These are phyloP conservation scores for Penicillium longicatenatum DNA, from an alignment of 495 filamentous ascomycete genomes.

Conservation along the genomic window DNA sequence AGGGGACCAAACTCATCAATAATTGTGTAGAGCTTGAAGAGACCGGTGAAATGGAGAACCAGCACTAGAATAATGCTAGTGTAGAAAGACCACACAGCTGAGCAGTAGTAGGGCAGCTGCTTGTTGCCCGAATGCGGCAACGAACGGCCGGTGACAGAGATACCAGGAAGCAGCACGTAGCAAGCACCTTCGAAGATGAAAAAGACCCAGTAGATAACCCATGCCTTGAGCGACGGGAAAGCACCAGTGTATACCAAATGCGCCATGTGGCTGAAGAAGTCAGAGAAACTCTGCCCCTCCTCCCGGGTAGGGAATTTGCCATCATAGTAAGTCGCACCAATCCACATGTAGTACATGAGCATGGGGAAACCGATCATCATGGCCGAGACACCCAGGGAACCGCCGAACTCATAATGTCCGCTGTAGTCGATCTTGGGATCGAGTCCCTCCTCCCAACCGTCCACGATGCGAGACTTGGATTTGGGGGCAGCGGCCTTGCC, in stretches of 20 bases:
- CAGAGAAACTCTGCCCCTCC: slow-evolving; percentile 61
- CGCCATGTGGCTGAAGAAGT: slow-evolving; percentile 69
- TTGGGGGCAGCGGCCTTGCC: slow-evolving; percentile 36
- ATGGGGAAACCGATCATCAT: slow-evolving; percentile 93
- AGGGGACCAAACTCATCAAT: slow-evolving; percentile 95
- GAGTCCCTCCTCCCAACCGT: slow-evolving; percentile 66
- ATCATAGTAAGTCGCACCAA: slow-evolving; percentile 88
- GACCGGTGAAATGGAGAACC: slow-evolving; percentile 72
- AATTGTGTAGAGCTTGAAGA: slow-evolving; percentile 90
- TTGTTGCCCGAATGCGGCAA: slow-evolving; percentile 78
- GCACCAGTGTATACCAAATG: slow-evolving; percentile 77
- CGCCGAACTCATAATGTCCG: slow-evolving; percentile 86
- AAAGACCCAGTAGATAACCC: slow-evolving; percentile 92
- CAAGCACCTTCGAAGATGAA: slow-evolving; percentile 78
- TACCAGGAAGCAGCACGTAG: slow-evolving; percentile 83
- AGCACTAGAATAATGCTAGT: slow-evolving; percentile 69
- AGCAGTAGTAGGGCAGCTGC: slow-evolving; percentile 92
- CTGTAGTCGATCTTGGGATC: slow-evolving; percentile 81
- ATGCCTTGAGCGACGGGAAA: slow-evolving; percentile 77
- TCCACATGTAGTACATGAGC: slow-evolving; percentile 99
- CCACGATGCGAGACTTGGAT: slow-evolving; percentile 48
- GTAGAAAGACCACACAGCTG: slow-evolving; percentile 84
- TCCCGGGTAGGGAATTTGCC: slow-evolving; percentile 72
- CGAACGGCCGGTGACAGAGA: slow-evolving; percentile 82
- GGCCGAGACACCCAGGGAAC: slow-evolving; percentile 68